These are phyloP conservation scores for Lipomyces mesembrius DNA, from an alignment of 805 yeast genomes.

Conservation along the genomic window DNA sequence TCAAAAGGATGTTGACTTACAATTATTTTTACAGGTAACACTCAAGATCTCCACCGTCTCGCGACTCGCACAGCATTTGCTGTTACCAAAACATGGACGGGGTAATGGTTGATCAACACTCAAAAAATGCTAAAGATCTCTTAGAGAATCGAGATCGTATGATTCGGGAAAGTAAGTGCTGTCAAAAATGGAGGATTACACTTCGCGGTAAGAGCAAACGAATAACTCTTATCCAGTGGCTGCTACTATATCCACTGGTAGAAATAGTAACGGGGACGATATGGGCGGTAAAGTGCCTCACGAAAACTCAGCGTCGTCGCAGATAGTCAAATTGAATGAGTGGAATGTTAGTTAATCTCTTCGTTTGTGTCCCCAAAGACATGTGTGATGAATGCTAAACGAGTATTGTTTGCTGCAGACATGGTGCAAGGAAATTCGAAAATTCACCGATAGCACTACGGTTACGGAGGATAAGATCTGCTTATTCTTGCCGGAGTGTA, in stretches of 20 bases:
- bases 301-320: slow-evolving; percentile 9
- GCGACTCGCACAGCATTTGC: neutral
- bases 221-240: slow-evolving; percentile 23
- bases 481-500: slow-evolving; percentile 27
- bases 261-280: slow-evolving; percentile 14
- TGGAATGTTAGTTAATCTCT: slow-evolving; percentile 27
- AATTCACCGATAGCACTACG: slow-evolving; percentile 27
- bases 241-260: slow-evolving; percentile 10
- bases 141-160: slow-evolving; percentile 31
- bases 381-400: neutral
- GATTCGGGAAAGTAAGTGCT: slow-evolving; percentile 31
- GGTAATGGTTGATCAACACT: slow-evolving; percentile 12
- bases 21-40: neutral
- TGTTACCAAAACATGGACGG: slow-evolving; percentile 9
- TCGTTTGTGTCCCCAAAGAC: neutral
- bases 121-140: slow-evolving; percentile 30
- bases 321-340: slow-evolving; percentile 24
- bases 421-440: slow-evolving; percentile 36
- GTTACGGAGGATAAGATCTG: slow-evolving; percentile 35
- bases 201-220: neutral
- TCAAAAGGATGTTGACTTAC: neutral
- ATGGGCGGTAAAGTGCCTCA: neutral
- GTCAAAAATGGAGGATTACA: neutral
- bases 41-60: neutral
- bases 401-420: slow-evolving; percentile 13